A percentile compares a stretch with the other conserved stretches of the same genome.
Evolutionary conservation across 1,284 basidiomycete genomes (phyloP).

Genomic region (Tilletia horrida): DNA sequence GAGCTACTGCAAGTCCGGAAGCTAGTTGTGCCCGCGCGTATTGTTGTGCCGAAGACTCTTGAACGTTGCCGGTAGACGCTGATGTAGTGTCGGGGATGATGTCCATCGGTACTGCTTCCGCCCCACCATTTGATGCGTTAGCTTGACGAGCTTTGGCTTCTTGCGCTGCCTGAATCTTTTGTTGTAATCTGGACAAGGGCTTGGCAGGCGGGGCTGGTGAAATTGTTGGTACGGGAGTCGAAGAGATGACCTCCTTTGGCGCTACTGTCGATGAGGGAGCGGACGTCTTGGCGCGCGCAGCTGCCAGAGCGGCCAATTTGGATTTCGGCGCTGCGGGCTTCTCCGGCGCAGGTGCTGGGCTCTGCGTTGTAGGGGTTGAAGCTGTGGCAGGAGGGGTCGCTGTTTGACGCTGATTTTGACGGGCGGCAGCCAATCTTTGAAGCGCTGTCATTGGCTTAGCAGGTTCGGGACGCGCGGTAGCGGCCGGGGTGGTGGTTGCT

Average conservation of each 20-base stretch:
- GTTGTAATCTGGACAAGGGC: slow-evolving; percentile 61
- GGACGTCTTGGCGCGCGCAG: slow-evolving; percentile 60
- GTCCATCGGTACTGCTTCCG: no score
- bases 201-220: slow-evolving; percentile 34
- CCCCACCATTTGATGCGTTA: no score
- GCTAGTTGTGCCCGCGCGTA: slow-evolving; percentile 1
- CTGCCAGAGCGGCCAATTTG: slow-evolving; percentile 68
- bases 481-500: slow-evolving; percentile 1
- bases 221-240: not conserved
- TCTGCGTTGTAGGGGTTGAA: slow-evolving; percentile 45
- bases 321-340: slow-evolving; percentile 61
- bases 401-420: slow-evolving; percentile 31
- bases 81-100: no score
- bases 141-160: slow-evolving; percentile 12
- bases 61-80: no score
- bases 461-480: not conserved
- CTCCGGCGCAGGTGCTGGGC: slow-evolving; percentile 57
- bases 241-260: slow-evolving; percentile 49
- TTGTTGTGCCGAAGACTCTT: not conserved
- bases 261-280: slow-evolving; percentile 62
- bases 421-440: slow-evolving; percentile 29
- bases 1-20: slow-evolving; percentile 24
- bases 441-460: slow-evolving; percentile 32
- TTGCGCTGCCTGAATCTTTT: slow-evolving; percentile 56
- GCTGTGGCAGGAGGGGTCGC: slow-evolving; percentile 23